Conservation (phyloP, 441 rosid genomes). For the Gossypium aridum region DNA sequence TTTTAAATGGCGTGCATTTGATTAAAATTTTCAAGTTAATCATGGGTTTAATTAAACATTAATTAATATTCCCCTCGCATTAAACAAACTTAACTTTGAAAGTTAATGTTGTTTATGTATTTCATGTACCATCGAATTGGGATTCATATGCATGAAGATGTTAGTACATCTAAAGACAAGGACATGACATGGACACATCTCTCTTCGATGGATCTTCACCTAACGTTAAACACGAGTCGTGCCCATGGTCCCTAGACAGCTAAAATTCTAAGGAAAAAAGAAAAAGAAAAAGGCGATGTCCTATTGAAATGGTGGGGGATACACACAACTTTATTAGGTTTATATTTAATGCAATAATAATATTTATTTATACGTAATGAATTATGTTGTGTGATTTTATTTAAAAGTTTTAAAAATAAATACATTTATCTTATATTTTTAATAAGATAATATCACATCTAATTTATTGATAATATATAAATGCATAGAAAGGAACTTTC, state of each 20-base stretch:
- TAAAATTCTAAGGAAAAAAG: neutral
- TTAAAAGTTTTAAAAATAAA: neutral
- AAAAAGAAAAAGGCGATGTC: neutral
- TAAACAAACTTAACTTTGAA: neutral
- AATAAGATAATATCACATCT: neutral
- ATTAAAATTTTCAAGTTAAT: conserved; percentile 17
- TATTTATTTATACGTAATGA: neutral
- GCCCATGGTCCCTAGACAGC: conserved; percentile 23
- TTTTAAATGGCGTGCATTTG: neutral
- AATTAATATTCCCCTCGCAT: neutral
- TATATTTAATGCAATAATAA: neutral
- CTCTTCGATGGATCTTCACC: conserved; percentile 23
- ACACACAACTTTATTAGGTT: conserved; percentile 13
- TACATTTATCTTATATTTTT: neutral
- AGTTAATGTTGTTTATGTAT: neutral
- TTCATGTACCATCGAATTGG: neutral
- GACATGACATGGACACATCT: conserved; percentile 28
- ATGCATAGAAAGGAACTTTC: too few species aligned
- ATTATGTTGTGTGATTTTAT: neutral
- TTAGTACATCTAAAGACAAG: conserved; percentile 29
- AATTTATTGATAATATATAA: too few species aligned
- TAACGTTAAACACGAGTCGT: conserved; percentile 29
- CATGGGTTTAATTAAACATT: conserved; percentile 23
- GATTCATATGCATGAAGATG: conserved; percentile 12
- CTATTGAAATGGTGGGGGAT: conserved; percentile 18